Base-by-base conservation (phyloP, 2,329 filamentous ascomycete genomes). In the Phialemoniopsis sp. region DNA sequence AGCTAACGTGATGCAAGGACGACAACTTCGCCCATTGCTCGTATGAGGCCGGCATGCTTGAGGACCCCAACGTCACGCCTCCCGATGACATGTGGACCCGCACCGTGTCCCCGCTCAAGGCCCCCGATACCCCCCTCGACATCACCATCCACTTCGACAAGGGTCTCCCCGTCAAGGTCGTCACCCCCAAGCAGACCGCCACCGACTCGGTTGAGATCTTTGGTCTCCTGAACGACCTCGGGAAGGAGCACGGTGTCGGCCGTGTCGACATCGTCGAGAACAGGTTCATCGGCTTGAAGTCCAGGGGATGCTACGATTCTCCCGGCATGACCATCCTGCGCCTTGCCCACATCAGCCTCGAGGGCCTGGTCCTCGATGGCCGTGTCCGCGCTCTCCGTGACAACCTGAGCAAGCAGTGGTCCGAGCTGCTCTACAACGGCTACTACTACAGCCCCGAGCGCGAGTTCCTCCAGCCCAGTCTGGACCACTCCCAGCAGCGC, bases 181-280 rank as follows among this genome's bases (percentile, higher is more conserved):
- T 56, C 7, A 62, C 64, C n/a, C 67, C 72, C 39, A 73, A 70
- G 37, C 77, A 85, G 68, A 72, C 68, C 29, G 72, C 78, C 51
- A 87, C 84, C 40, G 83, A 85, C 55, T 70, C 80, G 5, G 73
- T 88, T 40, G 81, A 85, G 56, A 70, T 91, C 41, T 91, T 91
- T 72, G 69, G 80, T 45, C 73, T 77, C 40, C 72, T 80, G 51
- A 90, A 90, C 67, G 69, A 77, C 43, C 82, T 91, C 47, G 87
- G 78, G 48, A 76, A 78, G 59, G 74, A 70, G 48, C 71, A 89
- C 67, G 87, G 87, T 59, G 78, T 91, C 50, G 87, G 87, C 54
- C 73, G 87, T 55, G 83, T 91, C 49, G 87, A 91, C 62, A 91
- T 91, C 57, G 86, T 90, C 45, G 85, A 89, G 56, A 86, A 87